Percentiles rank a stretch among this genome's conserved stretches.
phyloP scores from a whole-genome alignment of 768 basidiomycete genomes.

The Russula earlei region DNA sequence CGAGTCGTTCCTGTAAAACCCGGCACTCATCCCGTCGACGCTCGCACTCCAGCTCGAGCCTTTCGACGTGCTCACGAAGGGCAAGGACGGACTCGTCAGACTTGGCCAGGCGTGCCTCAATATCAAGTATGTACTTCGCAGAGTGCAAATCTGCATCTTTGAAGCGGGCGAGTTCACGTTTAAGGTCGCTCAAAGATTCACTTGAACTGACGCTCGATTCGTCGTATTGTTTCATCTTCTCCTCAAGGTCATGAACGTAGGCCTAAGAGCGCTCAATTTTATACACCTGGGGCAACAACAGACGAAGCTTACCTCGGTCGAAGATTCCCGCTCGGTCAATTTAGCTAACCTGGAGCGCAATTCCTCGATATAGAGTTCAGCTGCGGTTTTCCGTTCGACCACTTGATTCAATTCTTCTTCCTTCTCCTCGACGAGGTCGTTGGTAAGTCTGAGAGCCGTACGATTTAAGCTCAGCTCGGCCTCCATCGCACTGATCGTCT shows the following conservation, averaged over 20 bases:
- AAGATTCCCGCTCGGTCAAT: conserved; percentile 78
- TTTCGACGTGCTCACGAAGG: conserved; percentile 63
- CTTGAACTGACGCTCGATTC: conserved; percentile 69
- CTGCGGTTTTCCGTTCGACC: conserved; percentile 60
- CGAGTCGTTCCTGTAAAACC: conserved; percentile 60
- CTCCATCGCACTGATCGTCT: conserved; percentile 91
- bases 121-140: conserved; percentile 71
- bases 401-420: conserved; percentile 67
- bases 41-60: conserved; percentile 67
- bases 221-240: conserved; percentile 78
- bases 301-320: conserved; percentile 64
- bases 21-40: conserved; percentile 64
- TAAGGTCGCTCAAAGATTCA: conserved; percentile 74
- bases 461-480: conserved; percentile 82
- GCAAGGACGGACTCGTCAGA: conserved; percentile 68
- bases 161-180: conserved; percentile 69
- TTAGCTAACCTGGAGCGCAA: conserved; percentile 71
- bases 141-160: conserved; percentile 69
- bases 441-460: conserved; percentile 81
- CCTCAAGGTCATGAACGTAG: conserved; percentile 89
- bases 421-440: conserved; percentile 88
- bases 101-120: conserved; percentile 71
- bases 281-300: conserved; percentile 13
- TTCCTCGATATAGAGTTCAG: conserved; percentile 83
- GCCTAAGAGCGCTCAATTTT: conserved; percentile 41